These are phyloP conservation scores for Tricholoma bakamatsutake DNA, from an alignment of 768 basidiomycete genomes.

Conservation along the genomic window DNA sequence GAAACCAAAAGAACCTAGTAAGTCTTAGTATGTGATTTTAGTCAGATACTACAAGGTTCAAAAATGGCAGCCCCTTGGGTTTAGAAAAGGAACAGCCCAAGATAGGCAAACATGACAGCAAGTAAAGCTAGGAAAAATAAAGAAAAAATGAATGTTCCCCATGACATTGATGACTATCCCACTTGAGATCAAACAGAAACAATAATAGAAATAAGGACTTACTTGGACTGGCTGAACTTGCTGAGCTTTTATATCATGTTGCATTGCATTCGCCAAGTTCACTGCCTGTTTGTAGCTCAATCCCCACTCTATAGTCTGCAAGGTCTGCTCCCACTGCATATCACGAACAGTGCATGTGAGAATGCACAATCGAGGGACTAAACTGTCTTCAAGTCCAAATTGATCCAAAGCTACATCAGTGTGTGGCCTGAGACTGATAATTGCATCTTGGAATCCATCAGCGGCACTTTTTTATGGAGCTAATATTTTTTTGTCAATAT, in stretches of 20 bases:
- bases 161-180: background rate
- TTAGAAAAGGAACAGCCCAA: background rate
- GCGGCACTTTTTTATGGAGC: background rate
- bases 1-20: background rate
- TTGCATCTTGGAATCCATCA: background rate
- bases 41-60: background rate
- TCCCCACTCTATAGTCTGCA: conserved; percentile 1
- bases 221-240: background rate
- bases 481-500: background rate
- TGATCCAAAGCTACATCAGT: conserved; percentile 1
- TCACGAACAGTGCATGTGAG: conserved; percentile 1
- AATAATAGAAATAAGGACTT: background rate
- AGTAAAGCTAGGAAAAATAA: too few relatives aligned
- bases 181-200: background rate
- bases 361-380: background rate
- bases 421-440: conserved; percentile 1
- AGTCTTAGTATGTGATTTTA: background rate
- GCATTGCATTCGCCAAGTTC: background rate
- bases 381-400: background rate
- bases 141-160: too few relatives aligned
- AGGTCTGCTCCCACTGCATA: conserved; percentile 3
- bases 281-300: background rate
- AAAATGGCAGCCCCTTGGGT: background rate
- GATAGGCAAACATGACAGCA: too few relatives aligned
- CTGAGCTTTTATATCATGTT: background rate